A percentile compares a stretch with the other conserved stretches of the same genome.
Conservation (phyloP, 192 early-diverging fungal species). For the Glomus cerebriforme region DNA sequence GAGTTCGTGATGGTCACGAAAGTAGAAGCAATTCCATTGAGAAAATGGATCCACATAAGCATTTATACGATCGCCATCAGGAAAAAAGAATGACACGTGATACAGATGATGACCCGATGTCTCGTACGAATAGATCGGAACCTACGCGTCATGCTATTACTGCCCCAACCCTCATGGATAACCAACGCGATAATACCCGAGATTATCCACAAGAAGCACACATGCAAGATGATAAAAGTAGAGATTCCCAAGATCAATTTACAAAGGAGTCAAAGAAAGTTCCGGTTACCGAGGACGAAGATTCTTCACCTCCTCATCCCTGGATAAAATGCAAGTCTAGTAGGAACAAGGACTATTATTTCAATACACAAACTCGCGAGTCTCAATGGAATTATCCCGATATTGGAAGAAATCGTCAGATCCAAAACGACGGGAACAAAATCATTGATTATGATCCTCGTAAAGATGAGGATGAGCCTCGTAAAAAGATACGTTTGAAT, state of each 20-base stretch:
- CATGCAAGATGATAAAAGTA: neutral
- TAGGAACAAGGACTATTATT: constrained; percentile 26
- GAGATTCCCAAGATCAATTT: neutral
- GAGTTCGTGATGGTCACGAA: neutral
- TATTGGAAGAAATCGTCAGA: neutral
- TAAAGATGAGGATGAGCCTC: neutral
- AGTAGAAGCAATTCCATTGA: neutral
- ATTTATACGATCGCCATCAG: neutral
- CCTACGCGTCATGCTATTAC: neutral
- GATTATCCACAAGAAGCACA: neutral
- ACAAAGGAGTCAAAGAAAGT: neutral
- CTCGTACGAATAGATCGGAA: neutral
- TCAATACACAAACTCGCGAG: constrained; percentile 14
- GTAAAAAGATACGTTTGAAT: neutral
- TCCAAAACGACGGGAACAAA: neutral
- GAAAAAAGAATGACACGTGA: neutral
- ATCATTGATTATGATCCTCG: neutral
- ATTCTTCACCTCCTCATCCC: neutral
- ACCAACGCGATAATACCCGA: neutral
- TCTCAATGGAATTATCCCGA: constrained; percentile 21
- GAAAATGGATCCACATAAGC: neutral
- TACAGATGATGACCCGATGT: neutral
- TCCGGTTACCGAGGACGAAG: neutral
- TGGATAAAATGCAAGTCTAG: constrained; percentile 30
- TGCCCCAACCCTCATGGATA: neutral